Conservation (phyloP, 208 protist species). For the Herpetomonas muscarum region DNA sequence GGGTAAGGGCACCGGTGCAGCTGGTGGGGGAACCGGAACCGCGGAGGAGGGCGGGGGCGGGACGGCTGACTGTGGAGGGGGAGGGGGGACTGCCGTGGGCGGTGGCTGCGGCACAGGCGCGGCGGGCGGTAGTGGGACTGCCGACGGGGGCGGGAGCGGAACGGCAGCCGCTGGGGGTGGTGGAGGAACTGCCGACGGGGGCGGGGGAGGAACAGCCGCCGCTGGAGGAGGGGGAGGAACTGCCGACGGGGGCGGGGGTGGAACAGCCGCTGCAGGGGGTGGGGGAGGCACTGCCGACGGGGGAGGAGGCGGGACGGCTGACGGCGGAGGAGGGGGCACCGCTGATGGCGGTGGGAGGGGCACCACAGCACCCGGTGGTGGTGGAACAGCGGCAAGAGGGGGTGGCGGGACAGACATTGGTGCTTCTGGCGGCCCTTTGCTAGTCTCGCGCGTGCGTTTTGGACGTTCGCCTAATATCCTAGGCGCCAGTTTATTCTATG, state of each 20-base stretch:
- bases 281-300: constrained; percentile 7
- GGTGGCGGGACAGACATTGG: constrained; percentile 14
- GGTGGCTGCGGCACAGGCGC: constrained; percentile 15
- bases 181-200: constrained; percentile 8
- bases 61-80: constrained; percentile 10
- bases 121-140: constrained; percentile 9
- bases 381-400: constrained; percentile 15
- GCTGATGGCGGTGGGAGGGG: constrained; percentile 5
- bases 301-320: constrained; percentile 9
- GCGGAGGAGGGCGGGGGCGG: constrained; percentile 9
- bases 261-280: constrained; percentile 10
- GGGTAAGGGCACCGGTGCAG: constrained; percentile 6
- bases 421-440: too few species aligned
- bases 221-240: constrained; percentile 8
- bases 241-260: constrained; percentile 10
- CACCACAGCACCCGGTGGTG: constrained; percentile 15
- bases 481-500: too few species aligned
- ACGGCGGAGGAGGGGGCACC: constrained; percentile 10
- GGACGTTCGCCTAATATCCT: too few species aligned
- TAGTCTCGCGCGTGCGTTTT: too few species aligned
- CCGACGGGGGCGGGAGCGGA: constrained; percentile 3
- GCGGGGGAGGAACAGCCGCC: constrained; percentile 11
- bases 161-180: constrained; percentile 11
- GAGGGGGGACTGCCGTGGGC: constrained; percentile 5
- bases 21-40: constrained; percentile 3